These are phyloP conservation scores for Alternaria gansuensis DNA, from an alignment of 2,329 filamentous ascomycete genomes.

Conservation along the genomic window DNA sequence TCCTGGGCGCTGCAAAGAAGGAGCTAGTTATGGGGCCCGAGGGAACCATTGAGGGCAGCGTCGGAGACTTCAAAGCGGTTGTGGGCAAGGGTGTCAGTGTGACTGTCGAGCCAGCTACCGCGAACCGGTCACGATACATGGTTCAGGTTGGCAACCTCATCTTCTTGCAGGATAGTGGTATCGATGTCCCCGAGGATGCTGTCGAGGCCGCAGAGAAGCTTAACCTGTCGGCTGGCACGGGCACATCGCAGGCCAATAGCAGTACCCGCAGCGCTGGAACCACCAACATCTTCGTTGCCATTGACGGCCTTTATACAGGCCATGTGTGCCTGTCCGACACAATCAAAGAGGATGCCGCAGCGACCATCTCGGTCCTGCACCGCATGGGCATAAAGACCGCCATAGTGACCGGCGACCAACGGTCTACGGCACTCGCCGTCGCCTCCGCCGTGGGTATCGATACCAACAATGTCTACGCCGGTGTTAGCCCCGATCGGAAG, in stretches of 20 bases:
- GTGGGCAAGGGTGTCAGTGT: conserved; percentile 89
- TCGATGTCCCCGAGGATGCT: conserved; percentile 69
- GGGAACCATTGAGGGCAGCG: conserved; percentile 78
- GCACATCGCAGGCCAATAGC: conserved; percentile 17
- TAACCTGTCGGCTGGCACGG: conserved; percentile 33
- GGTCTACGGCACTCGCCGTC: conserved; percentile 82
- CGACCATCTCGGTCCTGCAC: conserved; percentile 81
- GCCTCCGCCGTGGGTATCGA: conserved; percentile 84
- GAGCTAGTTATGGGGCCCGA: conserved; percentile 77
- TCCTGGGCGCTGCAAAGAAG: conserved; percentile 76
- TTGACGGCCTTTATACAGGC: conserved; percentile 82
- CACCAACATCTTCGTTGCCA: conserved; percentile 90
- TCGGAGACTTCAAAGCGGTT: conserved; percentile 82
- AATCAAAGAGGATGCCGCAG: conserved; percentile 85
- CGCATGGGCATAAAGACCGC: conserved; percentile 86
- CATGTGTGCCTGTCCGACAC: conserved; percentile 86
- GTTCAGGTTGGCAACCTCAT: conserved; percentile 84
- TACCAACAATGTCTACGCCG: conserved; percentile 77
- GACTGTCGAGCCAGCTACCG: conserved; percentile 74
- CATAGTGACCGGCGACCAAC: conserved; percentile 93
- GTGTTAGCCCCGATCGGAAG: conserved; percentile 89
- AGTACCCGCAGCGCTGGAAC: conserved; percentile 68
- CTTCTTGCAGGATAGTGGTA: conserved; percentile 63
- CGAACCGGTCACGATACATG: conserved; percentile 74
- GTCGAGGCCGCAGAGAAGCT: conserved; percentile 62